Conservation (phyloP, 192 early-diverging fungal species). For the Backusella luteola region DNA sequence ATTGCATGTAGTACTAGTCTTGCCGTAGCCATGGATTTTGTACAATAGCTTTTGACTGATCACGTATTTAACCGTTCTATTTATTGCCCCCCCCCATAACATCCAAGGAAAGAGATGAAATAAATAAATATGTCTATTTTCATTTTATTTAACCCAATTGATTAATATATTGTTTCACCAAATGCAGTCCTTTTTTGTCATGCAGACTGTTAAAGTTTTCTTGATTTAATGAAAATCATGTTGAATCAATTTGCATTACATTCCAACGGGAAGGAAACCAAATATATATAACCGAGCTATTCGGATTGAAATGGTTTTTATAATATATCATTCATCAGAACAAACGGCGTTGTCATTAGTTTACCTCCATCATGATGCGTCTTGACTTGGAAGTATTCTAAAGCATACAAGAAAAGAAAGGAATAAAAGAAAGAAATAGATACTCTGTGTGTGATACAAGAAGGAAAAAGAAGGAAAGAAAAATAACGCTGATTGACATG, state of each 20-base stretch:
- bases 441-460: background rate
- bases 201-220: background rate
- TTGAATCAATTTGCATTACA: background rate
- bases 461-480: background rate
- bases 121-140: background rate
- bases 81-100: background rate
- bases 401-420: too few species aligned
- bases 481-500: background rate
- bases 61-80: background rate
- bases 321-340: too few species aligned
- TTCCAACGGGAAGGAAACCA: background rate
- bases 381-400: too few species aligned
- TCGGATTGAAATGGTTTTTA: background rate
- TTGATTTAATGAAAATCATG: background rate
- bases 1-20: conserved; percentile 24
- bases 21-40: conserved; percentile 32
- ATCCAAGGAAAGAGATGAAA: background rate
- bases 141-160: background rate
- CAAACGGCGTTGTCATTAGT: too few species aligned
- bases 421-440: too few species aligned
- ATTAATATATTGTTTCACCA: background rate
- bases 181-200: background rate
- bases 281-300: background rate
- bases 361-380: too few species aligned
- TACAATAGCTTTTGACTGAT: conserved; percentile 12